Percentiles rank a stretch among this genome's conserved stretches.
Conservation (phyloP, 1,139 yeast species). For the Keqinozyma sinolaborantium region DNA sequence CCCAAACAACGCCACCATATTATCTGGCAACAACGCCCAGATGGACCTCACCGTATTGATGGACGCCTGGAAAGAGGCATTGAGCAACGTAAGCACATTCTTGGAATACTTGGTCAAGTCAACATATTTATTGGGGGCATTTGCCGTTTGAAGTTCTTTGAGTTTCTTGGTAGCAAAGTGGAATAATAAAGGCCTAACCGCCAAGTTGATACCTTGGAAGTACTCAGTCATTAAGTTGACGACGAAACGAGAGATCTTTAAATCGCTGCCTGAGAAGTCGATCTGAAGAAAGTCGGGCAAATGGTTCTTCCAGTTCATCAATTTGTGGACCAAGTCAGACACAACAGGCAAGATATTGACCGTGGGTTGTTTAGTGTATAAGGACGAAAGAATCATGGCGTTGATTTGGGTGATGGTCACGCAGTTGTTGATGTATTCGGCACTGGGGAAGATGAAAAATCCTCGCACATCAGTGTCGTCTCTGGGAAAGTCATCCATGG, state of each 20-base stretch:
- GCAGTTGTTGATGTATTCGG: constrained; percentile 75
- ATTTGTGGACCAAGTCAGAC: constrained; percentile 64
- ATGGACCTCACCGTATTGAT: constrained; percentile 72
- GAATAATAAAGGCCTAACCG: constrained; percentile 75
- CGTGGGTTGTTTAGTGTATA: constrained; percentile 76
- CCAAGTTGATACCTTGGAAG: constrained; percentile 79
- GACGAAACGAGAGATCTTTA: constrained; percentile 61
- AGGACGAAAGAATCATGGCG: constrained; percentile 66
- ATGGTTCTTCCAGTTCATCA: constrained; percentile 67
- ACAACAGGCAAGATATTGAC: constrained; percentile 72
- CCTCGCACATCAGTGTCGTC: constrained; percentile 49
- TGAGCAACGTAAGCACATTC: constrained; percentile 63
- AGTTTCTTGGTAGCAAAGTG: constrained; percentile 75
- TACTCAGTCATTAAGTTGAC: constrained; percentile 84
- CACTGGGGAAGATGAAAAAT: constrained; percentile 74
- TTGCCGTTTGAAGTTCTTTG: constrained; percentile 44
- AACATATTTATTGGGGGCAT: constrained; percentile 50
- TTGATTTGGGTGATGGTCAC: constrained; percentile 79
- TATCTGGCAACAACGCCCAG: constrained; percentile 70
- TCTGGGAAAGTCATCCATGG: constrained; percentile 47
- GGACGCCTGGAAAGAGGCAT: constrained; percentile 82
- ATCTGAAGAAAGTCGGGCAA: constrained; percentile 64
- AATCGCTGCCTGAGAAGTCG: constrained; percentile 54
- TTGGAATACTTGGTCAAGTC: constrained; percentile 69
- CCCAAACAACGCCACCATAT: constrained; percentile 80